Base-by-base conservation (phyloP, 257 asterid genomes). In the Solanum medicagineum region DNA sequence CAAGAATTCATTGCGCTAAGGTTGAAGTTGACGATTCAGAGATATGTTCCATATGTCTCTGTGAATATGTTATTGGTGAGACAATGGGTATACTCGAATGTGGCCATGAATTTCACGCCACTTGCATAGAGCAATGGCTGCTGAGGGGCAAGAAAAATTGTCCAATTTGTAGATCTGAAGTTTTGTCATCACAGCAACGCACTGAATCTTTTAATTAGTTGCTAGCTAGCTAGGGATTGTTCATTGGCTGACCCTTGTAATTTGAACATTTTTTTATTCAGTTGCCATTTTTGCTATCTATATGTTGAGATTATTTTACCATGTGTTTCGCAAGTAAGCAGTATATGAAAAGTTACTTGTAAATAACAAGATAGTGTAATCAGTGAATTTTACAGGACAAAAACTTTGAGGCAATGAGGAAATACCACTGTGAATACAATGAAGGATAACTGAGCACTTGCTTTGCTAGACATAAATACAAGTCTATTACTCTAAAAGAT, bases 401-500 rank as follows among this genome's bases (percentile, higher is more conserved):
- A 75, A 74, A 45, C 49, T 49, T 75, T 75, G 60, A 60, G 19
- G 42, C 62, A 75, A 15, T 47, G 49, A 75, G 60, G 60, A 49
- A 75, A 75, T 49, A 15, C 62, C 24, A 51, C 36, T 44, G 11
- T n/a, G 57, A 73, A 73, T 20, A n/a, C 29, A 73, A 12, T 55
- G 51, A 56, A 81, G 45, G 69, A 54, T 22, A 22, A 59, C 29
- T 42, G 45, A 22, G 77, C 16, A 6, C 77, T 10, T 82, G 57
- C 77, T 62, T 59, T 82, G 45, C 65, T 85, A 86, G 42, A 47
- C 81, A 84, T 84, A 86, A 86, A 89, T 83, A 87, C 81, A 85
- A 81, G 51, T 86, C 90, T 81, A 87, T 42, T 75, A 32, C 83
- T 83, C 91, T 77, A 19, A 51, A 29, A 85, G 86, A 85, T 86